phyloP scores from a whole-genome alignment of 106 monocot species.

The Chionographis japonica region DNA sequence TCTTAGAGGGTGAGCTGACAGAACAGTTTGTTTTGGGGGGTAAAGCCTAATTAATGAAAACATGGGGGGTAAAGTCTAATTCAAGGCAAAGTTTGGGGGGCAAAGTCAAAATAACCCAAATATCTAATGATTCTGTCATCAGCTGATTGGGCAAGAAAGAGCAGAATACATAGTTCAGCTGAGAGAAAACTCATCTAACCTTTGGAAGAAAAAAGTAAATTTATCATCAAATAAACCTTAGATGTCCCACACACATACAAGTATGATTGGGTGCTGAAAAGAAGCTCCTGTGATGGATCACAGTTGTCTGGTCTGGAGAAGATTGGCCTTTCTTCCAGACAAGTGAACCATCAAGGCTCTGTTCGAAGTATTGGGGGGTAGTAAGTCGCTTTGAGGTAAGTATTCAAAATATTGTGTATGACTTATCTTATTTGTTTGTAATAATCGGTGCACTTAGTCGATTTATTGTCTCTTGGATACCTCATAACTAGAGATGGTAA shows the following conservation, averaged over 20 bases:
- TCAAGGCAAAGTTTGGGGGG: too few relatives aligned
- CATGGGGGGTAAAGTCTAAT: too few relatives aligned
- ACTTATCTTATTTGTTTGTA: too few relatives aligned
- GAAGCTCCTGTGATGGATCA: conserved; percentile 9
- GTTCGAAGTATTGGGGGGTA: neutral
- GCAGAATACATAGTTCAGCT: conserved; percentile 78
- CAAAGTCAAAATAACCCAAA: too few relatives aligned
- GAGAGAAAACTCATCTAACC: conserved; percentile 49
- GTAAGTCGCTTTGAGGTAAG: too few relatives aligned
- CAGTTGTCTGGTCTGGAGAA: conserved; percentile 84
- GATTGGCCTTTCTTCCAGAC: conserved; percentile 77
- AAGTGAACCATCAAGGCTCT: conserved; percentile 28
- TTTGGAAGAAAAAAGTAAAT: conserved; percentile 62
- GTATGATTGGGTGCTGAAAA: conserved; percentile 4
- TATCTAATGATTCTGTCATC: neutral
- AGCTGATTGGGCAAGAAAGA: conserved; percentile 86
- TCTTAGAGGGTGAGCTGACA: too few relatives aligned
- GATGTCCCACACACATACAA: neutral
- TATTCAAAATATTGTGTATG: too few relatives aligned
- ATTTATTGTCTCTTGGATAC: too few relatives aligned
- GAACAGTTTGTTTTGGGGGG: too few relatives aligned
- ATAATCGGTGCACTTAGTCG: too few relatives aligned
- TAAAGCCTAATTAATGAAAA: too few relatives aligned
- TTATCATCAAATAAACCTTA: neutral
- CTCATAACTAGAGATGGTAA: too few relatives aligned